Percentiles rank a stretch among this genome's conserved stretches.
Conservation (phyloP, 352 stramenopile species). For the Globisporangium solare region DNA sequence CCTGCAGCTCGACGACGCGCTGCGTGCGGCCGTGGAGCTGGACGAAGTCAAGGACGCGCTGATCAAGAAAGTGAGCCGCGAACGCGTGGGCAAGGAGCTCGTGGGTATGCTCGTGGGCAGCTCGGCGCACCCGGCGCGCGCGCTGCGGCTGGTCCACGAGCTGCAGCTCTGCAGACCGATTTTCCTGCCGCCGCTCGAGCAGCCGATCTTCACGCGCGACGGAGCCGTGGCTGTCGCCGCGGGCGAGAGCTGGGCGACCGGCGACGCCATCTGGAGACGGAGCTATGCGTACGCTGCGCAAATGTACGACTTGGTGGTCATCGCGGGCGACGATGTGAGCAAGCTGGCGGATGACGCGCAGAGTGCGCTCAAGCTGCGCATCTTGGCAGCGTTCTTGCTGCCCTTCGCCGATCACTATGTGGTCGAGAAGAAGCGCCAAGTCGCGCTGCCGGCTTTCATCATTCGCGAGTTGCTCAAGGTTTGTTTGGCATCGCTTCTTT, state of each 20-base stretch:
- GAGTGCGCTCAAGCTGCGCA: constrained; percentile 40
- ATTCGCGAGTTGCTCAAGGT: constrained; percentile 67
- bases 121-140: constrained; percentile 56
- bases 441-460: constrained; percentile 38
- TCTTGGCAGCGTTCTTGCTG: constrained; percentile 54
- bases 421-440: constrained; percentile 47
- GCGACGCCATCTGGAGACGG: constrained; percentile 28
- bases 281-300: constrained; percentile 35
- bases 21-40: constrained; percentile 67
- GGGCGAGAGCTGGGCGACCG: constrained; percentile 3
- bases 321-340: constrained; percentile 21
- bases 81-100: constrained; percentile 78
- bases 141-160: constrained; percentile 49
- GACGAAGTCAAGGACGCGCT: constrained; percentile 54
- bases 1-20: constrained; percentile 85
- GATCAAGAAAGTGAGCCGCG: constrained; percentile 70
- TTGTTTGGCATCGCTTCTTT: not conserved
- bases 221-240: constrained; percentile 15
- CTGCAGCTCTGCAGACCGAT: constrained; percentile 45
- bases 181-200: constrained; percentile 47
- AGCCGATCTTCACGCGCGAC: constrained; percentile 25
- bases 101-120: constrained; percentile 60
- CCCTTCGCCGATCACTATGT: constrained; percentile 47
- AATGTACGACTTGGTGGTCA: constrained; percentile 34
- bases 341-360: constrained; percentile 32